A percentile compares a stretch with the other conserved stretches of the same genome.
These are phyloP conservation scores for Petasospora fabianii DNA, from an alignment of 1,139 yeast genomes.

Conservation along the genomic window DNA sequence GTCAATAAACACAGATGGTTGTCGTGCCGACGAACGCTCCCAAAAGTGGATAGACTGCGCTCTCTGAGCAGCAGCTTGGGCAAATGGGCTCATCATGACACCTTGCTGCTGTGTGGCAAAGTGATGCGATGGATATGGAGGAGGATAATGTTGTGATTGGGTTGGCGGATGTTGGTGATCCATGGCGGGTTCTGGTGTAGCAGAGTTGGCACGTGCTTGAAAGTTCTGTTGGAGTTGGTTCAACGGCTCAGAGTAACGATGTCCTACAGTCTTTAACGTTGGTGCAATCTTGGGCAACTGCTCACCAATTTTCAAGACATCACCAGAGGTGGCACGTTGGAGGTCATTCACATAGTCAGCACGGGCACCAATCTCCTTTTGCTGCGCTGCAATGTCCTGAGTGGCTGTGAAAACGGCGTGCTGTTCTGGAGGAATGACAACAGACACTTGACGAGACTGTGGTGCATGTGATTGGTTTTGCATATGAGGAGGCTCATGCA, in stretches of 20 bases:
- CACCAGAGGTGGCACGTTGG: slow-evolving; percentile 19
- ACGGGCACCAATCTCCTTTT: slow-evolving; percentile 7
- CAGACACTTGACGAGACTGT: slow-evolving; percentile 6
- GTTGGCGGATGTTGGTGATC: slow-evolving; percentile 8
- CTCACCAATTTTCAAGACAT: slow-evolving; percentile 24
- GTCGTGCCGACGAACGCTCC: slow-evolving; percentile 24
- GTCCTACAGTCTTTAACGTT: slow-evolving; percentile 14
- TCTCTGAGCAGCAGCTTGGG: slow-evolving; percentile 11
- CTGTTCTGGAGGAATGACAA: slow-evolving; percentile 12
- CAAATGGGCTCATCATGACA: slow-evolving; percentile 11
- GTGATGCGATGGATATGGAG: slow-evolving; percentile 3
- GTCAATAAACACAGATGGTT: slow-evolving; percentile 26
- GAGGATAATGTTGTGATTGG: slow-evolving; percentile 5
- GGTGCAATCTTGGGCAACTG: slow-evolving; percentile 25
- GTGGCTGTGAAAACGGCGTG: slow-evolving; percentile 1
- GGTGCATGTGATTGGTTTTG: slow-evolving; percentile 1
- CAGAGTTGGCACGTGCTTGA: slow-evolving; percentile 20
- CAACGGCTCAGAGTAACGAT: slow-evolving; percentile 18
- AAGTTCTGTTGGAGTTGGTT: slow-evolving; percentile 21
- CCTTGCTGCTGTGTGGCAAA: slow-evolving; percentile 5
- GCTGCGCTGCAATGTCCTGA: slow-evolving; percentile 9
- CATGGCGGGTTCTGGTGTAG: slow-evolving; percentile 11
- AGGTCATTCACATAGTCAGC: slow-evolving; percentile 17
- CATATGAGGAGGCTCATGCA: slow-evolving; percentile 2
- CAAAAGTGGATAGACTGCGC: slow-evolving; percentile 25